A percentile compares a stretch with the other conserved stretches of the same genome.
Evolutionary conservation across 805 yeast genomes (phyloP).

Genomic region (Saccharomycopsis sp.): DNA sequence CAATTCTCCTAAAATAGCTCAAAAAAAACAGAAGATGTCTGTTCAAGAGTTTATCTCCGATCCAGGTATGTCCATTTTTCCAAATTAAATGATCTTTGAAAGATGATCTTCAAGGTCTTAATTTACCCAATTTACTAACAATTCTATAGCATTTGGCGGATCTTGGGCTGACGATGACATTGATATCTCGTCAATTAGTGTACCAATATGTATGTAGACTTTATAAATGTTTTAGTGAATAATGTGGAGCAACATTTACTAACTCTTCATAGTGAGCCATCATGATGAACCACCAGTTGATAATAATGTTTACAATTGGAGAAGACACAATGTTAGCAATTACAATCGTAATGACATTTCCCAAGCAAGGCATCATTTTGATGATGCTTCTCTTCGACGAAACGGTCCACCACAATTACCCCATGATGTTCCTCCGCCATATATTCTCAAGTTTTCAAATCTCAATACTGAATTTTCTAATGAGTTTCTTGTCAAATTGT

Average conservation of each 20-base stretch:
- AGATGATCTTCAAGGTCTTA: too few species aligned
- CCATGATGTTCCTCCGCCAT: slow-evolving; percentile 39
- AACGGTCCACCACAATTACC: slow-evolving; percentile 8
- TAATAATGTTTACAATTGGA: slow-evolving; percentile 5
- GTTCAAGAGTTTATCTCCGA: slow-evolving; percentile 13
- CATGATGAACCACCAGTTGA: neutral
- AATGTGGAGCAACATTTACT: too few species aligned
- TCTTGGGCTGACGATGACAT: slow-evolving; percentile 69
- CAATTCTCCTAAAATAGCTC: slow-evolving; percentile 4
- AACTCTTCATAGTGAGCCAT: too few species aligned
- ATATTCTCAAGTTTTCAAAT: slow-evolving; percentile 50
- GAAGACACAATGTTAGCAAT: slow-evolving; percentile 7
- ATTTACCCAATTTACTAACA: slow-evolving; percentile 1
- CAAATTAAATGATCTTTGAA: too few species aligned
- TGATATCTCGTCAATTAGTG: slow-evolving; percentile 49
- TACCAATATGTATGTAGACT: slow-evolving; percentile 26
- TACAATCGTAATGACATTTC: neutral
- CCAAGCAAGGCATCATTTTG: neutral
- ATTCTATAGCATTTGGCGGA: slow-evolving; percentile 24
- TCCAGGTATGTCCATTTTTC: slow-evolving; percentile 10
- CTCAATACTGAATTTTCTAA: slow-evolving; percentile 43
- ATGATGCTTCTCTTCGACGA: too few species aligned
- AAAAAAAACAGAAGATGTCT: slow-evolving; percentile 15
- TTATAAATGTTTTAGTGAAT: too few species aligned
- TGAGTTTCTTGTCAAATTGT: slow-evolving; percentile 11